Percentiles rank a stretch among this genome's conserved stretches.
These are phyloP conservation scores for Arthrinium phaeospermum DNA, from an alignment of 2,329 filamentous ascomycete genomes.

Conservation along the genomic window DNA sequence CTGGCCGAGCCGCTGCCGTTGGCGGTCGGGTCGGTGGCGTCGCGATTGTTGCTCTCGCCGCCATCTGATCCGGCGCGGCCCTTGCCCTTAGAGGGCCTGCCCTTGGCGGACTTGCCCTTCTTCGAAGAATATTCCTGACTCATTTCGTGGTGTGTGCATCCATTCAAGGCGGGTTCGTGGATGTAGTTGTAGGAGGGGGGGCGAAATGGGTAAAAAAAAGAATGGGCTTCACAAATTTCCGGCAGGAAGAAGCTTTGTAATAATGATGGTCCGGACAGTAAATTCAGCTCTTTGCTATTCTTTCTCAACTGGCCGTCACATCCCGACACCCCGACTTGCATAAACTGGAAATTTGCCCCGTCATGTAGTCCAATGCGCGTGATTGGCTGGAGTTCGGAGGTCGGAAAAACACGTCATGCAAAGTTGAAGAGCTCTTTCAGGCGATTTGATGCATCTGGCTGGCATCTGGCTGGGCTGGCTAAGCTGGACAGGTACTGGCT, in stretches of 20 bases:
- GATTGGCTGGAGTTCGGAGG: slow-evolving; percentile 23
- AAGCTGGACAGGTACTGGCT: not conserved
- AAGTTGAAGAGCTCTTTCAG: not conserved
- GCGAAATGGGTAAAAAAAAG: not conserved
- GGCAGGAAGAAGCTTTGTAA: slow-evolving; percentile 13
- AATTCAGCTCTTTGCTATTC: not conserved
- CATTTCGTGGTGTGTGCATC: slow-evolving; percentile 51
- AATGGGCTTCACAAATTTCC: not conserved
- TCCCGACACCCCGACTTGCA: slow-evolving; percentile 9
- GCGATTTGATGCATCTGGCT: not conserved
- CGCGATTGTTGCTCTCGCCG: slow-evolving; percentile 35
- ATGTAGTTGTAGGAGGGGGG: not conserved
- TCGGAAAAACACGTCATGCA: slow-evolving; percentile 28
- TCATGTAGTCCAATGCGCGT: slow-evolving; percentile 5
- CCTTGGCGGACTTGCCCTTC: slow-evolving; percentile 33
- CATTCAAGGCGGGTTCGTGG: slow-evolving; percentile 33
- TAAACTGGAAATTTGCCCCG: slow-evolving; percentile 23
- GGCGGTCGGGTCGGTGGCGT: slow-evolving; percentile 34
- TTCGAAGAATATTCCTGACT: slow-evolving; percentile 62
- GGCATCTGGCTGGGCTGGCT: not conserved
- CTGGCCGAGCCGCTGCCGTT: slow-evolving; percentile 29
- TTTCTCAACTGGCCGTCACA: not conserved
- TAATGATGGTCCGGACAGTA: not conserved
- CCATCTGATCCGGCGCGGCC: slow-evolving; percentile 40
- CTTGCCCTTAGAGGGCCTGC: slow-evolving; percentile 34